Evolutionary conservation across 2,329 filamentous ascomycete genomes (phyloP), one percentile per base, ranked within the genome.

Genomic region (Calcarisporium arbuscula): DNA sequence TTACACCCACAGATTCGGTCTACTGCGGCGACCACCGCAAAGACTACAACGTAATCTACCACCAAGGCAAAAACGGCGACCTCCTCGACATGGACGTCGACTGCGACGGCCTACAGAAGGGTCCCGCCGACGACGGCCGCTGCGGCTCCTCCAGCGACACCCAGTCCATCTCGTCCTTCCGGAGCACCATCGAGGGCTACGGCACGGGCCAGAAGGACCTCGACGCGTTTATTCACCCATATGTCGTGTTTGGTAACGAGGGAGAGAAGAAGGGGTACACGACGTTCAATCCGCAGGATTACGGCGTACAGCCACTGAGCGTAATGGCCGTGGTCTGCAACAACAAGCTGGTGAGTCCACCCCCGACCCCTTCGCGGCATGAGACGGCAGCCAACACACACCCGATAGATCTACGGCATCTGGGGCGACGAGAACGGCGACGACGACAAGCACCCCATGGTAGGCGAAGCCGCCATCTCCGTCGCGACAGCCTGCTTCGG

Each of bases 351-450:
- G 64, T 66, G 49, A 27, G 43, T 28, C 2, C 17, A 7, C 4
- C 19, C 30, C 11, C 7, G n/a, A 25, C 22, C 14, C 14, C 22
- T 19, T 30, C 9, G 10, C 20, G 27, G 28, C 19, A 9, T 23
- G 14, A 8, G 4, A 14, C 9, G 23, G 3, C 11, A 19, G 9
- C 16, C n/a, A 9, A 19, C 25, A 15, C 3, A 3, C 26, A n/a
- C 16, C 6, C 18, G 1, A 37, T 28, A 71, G 66, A 60, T 67
- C 42, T 79, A 79, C 47, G 74, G 72, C 9, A 56, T 79, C 32
- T 80, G 73, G 74, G 76, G 74, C 15, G 74, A 80, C 42, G 70
- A 68, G 21, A 80, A 80, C 41, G 76, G 74, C 28, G 70, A 65
- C 30, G 66, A 70, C 32, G 63, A 65, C 3, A 39, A 50, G 6